These are phyloP conservation scores for Sarocladium strictum DNA, from an alignment of 2,329 filamentous ascomycete genomes.

Conservation along the genomic window DNA sequence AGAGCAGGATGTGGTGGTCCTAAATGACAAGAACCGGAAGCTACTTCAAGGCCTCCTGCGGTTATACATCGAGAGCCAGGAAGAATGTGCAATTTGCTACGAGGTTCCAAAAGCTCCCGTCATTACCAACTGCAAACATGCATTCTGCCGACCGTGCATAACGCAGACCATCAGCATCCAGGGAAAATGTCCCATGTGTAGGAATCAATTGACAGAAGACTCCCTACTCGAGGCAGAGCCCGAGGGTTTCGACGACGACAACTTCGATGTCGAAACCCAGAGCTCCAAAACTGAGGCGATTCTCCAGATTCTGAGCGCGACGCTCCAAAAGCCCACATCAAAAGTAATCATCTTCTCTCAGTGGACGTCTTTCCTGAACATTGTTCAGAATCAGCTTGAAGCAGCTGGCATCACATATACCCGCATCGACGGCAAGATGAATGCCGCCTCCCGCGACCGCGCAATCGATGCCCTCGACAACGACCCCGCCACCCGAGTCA, in stretches of 20 bases:
- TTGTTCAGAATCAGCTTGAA: slow-evolving; percentile 63
- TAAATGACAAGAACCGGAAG: slow-evolving; percentile 66
- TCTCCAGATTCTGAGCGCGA: slow-evolving; percentile 67
- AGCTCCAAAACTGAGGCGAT: slow-evolving; percentile 81
- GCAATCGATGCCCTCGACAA: slow-evolving; percentile 62
- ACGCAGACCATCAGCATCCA: slow-evolving; percentile 67
- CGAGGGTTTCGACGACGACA: slow-evolving; percentile 38
- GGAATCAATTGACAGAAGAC: slow-evolving; percentile 56
- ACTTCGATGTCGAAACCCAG: slow-evolving; percentile 56
- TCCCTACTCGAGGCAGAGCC: slow-evolving; percentile 59
- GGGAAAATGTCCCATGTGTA: slow-evolving; percentile 80
- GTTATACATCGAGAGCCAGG: slow-evolving; percentile 71
- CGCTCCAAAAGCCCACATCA: slow-evolving; percentile 54
- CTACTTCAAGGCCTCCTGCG: slow-evolving; percentile 71
- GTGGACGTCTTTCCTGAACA: slow-evolving; percentile 69
- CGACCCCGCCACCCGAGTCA: slow-evolving; percentile 62
- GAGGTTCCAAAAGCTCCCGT: slow-evolving; percentile 66
- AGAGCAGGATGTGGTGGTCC: slow-evolving; percentile 57
- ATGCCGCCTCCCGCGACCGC: slow-evolving; percentile 60
- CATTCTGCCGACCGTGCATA: slow-evolving; percentile 72
- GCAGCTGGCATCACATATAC: slow-evolving; percentile 56
- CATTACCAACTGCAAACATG: slow-evolving; percentile 80
- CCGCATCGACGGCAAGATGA: slow-evolving; percentile 79
- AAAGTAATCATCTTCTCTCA: slow-evolving; percentile 73
- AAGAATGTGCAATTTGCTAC: slow-evolving; percentile 78